Percentiles rank a stretch among this genome's conserved stretches.
These are phyloP conservation scores for Diaporthe vexans DNA, from an alignment of 2,329 filamentous ascomycete genomes.

Conservation along the genomic window DNA sequence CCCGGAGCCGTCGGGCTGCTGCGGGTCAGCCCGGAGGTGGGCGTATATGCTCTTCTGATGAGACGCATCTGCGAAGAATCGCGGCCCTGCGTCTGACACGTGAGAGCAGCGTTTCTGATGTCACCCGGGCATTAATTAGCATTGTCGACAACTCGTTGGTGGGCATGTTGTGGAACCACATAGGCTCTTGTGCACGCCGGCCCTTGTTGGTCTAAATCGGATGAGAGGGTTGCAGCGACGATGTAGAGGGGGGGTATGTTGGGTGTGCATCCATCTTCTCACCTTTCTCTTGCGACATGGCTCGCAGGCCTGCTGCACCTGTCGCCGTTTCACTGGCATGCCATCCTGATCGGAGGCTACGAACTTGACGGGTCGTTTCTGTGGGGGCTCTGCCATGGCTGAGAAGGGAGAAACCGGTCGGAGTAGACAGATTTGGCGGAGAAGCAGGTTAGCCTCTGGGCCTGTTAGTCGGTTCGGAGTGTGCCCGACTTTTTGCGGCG, in stretches of 20 bases:
- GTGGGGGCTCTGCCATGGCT: conserved; percentile 33
- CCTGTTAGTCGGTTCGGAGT: conserved; percentile 17
- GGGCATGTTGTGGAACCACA: neutral
- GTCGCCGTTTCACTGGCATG: conserved; percentile 70
- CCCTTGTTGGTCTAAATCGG: conserved; percentile 38
- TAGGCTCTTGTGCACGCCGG: neutral
- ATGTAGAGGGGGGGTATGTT: neutral
- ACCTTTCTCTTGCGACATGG: conserved; percentile 70
- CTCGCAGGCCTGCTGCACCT: conserved; percentile 70
- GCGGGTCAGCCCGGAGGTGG: conserved; percentile 13
- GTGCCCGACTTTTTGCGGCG: conserved; percentile 9
- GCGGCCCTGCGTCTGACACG: conserved; percentile 42
- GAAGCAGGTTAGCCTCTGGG: neutral
- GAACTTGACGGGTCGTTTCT: conserved; percentile 62
- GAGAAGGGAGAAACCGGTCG: conserved; percentile 15
- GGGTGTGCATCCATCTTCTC: conserved; percentile 25
- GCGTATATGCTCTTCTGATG: conserved; percentile 17
- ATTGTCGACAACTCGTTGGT: too few relatives aligned
- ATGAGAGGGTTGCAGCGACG: neutral
- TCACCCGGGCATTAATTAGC: neutral
- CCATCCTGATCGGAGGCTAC: conserved; percentile 68
- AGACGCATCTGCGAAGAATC: conserved; percentile 14
- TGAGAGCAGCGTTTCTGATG: conserved; percentile 47
- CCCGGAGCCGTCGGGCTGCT: conserved; percentile 31
- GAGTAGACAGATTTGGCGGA: conserved; percentile 21